Evolutionary conservation across 1,284 basidiomycete genomes (phyloP).

Genomic region (Abortiporus biennis): DNA sequence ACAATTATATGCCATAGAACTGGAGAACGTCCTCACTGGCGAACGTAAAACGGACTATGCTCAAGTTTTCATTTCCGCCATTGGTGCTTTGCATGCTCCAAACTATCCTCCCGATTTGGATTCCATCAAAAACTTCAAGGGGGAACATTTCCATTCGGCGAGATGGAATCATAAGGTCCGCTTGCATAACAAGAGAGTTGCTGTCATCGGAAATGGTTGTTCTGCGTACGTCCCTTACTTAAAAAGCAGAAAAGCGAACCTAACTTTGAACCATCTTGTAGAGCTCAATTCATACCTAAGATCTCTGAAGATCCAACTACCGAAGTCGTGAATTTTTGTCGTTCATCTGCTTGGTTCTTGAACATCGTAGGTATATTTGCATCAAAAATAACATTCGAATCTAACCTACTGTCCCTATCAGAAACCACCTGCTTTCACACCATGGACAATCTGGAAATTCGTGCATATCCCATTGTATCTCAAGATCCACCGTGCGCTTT

Average conservation of each 20-base stretch:
- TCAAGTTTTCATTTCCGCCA: constrained; percentile 37
- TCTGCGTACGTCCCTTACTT: constrained; percentile 18
- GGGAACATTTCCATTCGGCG: constrained; percentile 32
- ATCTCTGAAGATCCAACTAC: constrained; percentile 34
- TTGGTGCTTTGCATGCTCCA: constrained; percentile 35
- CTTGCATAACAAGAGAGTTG: constrained; percentile 29
- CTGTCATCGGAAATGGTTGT: constrained; percentile 36
- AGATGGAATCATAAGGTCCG: constrained; percentile 30
- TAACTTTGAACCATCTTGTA: constrained; percentile 12
- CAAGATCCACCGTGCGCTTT: too few species aligned
- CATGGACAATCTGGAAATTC: too few species aligned
- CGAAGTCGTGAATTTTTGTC: too few species aligned
- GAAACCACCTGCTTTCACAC: too few species aligned
- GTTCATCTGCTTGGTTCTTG: constrained; percentile 40
- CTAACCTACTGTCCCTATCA: too few species aligned
- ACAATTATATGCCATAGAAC: constrained; percentile 28
- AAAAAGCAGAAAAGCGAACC: background rate
- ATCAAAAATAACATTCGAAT: too few species aligned
- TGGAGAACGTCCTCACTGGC: constrained; percentile 24
- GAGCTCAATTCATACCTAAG: constrained; percentile 38
- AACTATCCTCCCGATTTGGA: constrained; percentile 30
- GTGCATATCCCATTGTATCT: too few species aligned
- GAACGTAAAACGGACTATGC: constrained; percentile 13
- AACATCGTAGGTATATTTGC: constrained; percentile 31
- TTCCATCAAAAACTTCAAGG: constrained; percentile 40